Base-by-base conservation (phyloP, 1,284 basidiomycete species). In the Cutaneotrichosporon sp. region DNA sequence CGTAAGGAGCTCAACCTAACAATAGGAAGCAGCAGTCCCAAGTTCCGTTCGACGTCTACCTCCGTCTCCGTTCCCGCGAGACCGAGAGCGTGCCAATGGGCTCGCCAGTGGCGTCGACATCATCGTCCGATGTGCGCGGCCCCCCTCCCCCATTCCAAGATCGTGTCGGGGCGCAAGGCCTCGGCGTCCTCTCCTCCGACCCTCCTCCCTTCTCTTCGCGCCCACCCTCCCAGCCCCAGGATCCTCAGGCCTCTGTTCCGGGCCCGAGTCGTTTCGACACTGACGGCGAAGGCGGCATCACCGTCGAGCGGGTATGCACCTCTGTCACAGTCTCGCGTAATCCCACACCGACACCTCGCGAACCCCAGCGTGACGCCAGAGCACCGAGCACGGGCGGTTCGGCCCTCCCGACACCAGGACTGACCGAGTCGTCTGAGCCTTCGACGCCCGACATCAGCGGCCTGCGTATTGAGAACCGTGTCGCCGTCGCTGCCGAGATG, bases 41-140 rank as follows among this genome's bases (percentile, higher is more conserved):
- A 2, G 62, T 68, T 38, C 61, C 64, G 16, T 68, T 68, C 58
- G 67, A 68, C 22, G 49, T 51, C 4, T 68, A 68, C 57, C 67
- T 59, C 30, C 50, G n/a, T 7, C 42, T 30, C 52, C 51, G 67
- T 16, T 60, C 38, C 46, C 26, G 57, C 42, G 67, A 68, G 56
- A 63, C 62, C 46, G 64, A 68, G 60, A 58, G 55, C 32, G 59
- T 57, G 31, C 66, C 66, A 18, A 67, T 67, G 65, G 52, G 58
- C 46, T 53, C 51, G 26, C 34, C 49, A 11, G 49, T 53, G 51
- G n/a, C 51, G 26, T 53, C 51, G 30, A 18, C 57, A 11, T 13
- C 30, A 21, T 32, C 38, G 7, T 50, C 30, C n/a, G 26, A 26
- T 26, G 14, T 11, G 46, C 34, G 53, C 53, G 32, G 16, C 7